Evolutionary conservation across 345 rosid genomes (phyloP).

Genomic region (Pistacia vera): DNA sequence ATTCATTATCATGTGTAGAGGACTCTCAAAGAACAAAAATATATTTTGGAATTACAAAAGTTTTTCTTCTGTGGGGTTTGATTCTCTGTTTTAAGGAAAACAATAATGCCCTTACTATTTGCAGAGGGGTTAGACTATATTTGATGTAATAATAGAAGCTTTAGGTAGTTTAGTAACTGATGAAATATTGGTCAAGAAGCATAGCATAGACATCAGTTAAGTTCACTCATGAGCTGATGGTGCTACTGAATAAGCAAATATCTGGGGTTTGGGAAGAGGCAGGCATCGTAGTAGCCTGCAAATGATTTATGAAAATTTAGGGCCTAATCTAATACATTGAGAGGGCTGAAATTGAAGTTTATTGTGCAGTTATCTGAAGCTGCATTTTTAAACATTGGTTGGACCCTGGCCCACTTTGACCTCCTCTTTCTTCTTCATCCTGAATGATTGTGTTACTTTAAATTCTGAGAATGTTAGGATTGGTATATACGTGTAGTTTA

Average conservation of each 20-base stretch:
- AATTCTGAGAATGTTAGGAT: not conserved
- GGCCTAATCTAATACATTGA: not conserved
- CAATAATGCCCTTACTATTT: not conserved
- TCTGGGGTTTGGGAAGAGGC: too few species aligned
- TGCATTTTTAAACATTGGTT: not conserved
- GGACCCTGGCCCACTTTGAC: not conserved
- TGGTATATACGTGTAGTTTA: not conserved
- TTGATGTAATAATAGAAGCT: not conserved
- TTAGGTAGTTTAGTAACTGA: not conserved
- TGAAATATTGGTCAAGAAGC: not conserved
- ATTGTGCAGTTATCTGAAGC: not conserved
- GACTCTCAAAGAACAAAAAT: not conserved
- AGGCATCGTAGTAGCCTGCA: not conserved
- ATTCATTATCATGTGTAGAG: not conserved
- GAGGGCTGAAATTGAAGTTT: not conserved
- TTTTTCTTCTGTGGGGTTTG: not conserved
- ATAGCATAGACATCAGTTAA: not conserved
- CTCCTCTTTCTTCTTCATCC: not conserved
- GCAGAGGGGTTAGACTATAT: not conserved
- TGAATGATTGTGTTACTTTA: slow-evolving; percentile 6
- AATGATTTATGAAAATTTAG: not conserved
- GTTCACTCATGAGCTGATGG: not conserved
- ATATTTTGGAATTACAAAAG: not conserved
- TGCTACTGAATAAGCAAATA: too few species aligned
- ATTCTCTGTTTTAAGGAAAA: not conserved